Conservation (phyloP, 2,329 filamentous ascomycete species). For the Trichoderma sp. region DNA sequence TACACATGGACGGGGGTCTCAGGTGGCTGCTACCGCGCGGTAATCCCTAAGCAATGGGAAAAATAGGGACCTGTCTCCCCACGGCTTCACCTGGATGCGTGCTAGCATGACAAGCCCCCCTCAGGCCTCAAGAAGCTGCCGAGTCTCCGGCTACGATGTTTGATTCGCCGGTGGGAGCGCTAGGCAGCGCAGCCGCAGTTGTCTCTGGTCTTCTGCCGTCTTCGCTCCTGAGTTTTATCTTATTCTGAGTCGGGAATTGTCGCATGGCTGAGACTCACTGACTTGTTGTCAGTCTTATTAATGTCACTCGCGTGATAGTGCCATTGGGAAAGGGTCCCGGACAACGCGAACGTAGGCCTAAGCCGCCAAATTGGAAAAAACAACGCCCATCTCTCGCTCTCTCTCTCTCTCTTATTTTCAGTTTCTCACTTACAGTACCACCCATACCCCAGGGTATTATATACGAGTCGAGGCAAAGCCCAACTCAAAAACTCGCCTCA, state of each 20-base stretch:
- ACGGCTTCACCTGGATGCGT: neutral
- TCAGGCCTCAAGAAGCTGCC: constrained; percentile 13
- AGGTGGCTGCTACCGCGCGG: constrained; percentile 25
- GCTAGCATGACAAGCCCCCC: constrained; percentile 8
- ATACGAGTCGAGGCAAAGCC: neutral
- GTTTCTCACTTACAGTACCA: neutral
- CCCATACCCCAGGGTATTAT: neutral
- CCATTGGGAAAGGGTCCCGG: neutral
- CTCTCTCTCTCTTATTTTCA: neutral
- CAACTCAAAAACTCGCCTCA: neutral
- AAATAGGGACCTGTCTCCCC: neutral
- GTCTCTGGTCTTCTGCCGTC: neutral
- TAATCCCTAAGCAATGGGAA: constrained; percentile 22
- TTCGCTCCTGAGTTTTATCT: neutral
- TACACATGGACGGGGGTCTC: neutral
- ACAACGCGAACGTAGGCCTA: neutral
- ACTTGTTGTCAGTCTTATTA: constrained; percentile 4
- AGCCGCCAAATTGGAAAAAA: neutral
- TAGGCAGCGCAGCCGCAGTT: neutral
- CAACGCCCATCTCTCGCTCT: neutral
- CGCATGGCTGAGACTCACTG: neutral
- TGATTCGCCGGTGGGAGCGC: constrained; percentile 8
- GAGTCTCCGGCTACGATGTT: neutral
- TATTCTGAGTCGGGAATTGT: constrained; percentile 8
- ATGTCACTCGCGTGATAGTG: neutral